A percentile compares a stretch with the other conserved stretches of the same genome.
Evolutionary conservation across 2,329 filamentous ascomycete species (phyloP).

Genomic region (Monosporascus sp.): DNA sequence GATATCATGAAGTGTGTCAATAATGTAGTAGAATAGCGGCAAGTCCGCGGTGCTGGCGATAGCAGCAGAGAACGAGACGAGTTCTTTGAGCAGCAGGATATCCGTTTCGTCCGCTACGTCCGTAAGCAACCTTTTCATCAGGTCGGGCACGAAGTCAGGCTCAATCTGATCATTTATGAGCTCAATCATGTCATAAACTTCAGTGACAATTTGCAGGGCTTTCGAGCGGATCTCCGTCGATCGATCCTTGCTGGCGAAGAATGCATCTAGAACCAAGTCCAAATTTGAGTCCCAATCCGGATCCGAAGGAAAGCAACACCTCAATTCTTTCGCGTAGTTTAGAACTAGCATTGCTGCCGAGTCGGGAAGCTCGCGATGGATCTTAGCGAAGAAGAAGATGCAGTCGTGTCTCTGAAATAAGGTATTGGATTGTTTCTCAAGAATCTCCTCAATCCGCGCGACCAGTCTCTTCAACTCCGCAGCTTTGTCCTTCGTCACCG

Average conservation of each 20-base stretch:
- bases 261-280: slow-evolving; percentile 53
- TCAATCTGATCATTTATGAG: slow-evolving; percentile 56
- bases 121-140: slow-evolving; percentile 58
- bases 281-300: slow-evolving; percentile 63
- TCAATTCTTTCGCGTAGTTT: slow-evolving; percentile 62
- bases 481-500: slow-evolving; percentile 11
- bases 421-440: slow-evolving; percentile 42
- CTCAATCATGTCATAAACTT: slow-evolving; percentile 54
- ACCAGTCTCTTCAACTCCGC: slow-evolving; percentile 42
- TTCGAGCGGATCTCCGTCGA: slow-evolving; percentile 58
- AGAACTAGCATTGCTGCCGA: slow-evolving; percentile 60
- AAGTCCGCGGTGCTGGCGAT: slow-evolving; percentile 58
- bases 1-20: slow-evolving; percentile 47
- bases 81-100: slow-evolving; percentile 57
- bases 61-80: slow-evolving; percentile 60
- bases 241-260: slow-evolving; percentile 58
- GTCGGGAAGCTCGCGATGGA: slow-evolving; percentile 60
- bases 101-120: slow-evolving; percentile 61
- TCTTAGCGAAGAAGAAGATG: slow-evolving; percentile 60
- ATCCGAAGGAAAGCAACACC: slow-evolving; percentile 69
- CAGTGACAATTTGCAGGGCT: slow-evolving; percentile 56
- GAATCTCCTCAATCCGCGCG: slow-evolving; percentile 44
- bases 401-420: slow-evolving; percentile 60
- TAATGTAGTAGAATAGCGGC: slow-evolving; percentile 54
- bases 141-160: slow-evolving; percentile 49